A percentile compares a stretch with the other conserved stretches of the same genome.
Evolutionary conservation across 495 filamentous ascomycete genomes (phyloP).

Genomic region (Aspergillus funiculosus): DNA sequence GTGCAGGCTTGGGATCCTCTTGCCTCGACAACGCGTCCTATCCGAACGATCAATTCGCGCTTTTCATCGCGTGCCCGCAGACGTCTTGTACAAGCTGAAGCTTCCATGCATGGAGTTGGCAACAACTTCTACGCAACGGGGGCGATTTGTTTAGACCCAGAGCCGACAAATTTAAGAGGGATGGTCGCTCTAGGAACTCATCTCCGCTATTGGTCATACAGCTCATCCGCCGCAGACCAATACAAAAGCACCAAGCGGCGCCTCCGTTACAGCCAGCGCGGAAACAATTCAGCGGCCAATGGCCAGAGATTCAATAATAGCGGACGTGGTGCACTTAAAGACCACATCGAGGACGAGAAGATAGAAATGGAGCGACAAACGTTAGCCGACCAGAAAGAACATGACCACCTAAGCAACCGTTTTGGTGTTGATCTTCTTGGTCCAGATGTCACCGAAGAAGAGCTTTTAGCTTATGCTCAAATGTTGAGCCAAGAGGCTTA

Average conservation of each 20-base stretch:
- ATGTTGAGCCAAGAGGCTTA: constrained; percentile 80
- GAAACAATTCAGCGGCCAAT: constrained; percentile 49
- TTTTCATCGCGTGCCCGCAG: constrained; percentile 77
- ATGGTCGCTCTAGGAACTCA: constrained; percentile 82
- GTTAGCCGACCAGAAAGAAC: constrained; percentile 54
- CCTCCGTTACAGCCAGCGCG: constrained; percentile 53
- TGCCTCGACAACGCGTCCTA: constrained; percentile 68
- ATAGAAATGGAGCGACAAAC: constrained; percentile 74
- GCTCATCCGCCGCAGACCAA: constrained; percentile 60
- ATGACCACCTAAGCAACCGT: constrained; percentile 61
- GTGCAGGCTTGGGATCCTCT: constrained; percentile 97
- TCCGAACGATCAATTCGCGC: constrained; percentile 84
- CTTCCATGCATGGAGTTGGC: constrained; percentile 56
- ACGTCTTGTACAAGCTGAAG: constrained; percentile 65
- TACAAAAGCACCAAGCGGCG: constrained; percentile 60
- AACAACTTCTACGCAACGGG: constrained; percentile 79
- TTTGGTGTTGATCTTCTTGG: constrained; percentile 78
- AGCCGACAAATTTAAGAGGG: constrained; percentile 84
- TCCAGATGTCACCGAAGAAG: constrained; percentile 70
- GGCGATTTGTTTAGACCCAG: constrained; percentile 80
- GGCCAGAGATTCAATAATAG: constrained; percentile 52
- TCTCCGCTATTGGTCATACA: constrained; percentile 90
- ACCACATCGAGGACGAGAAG: constrained; percentile 78
- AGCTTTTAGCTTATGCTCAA: constrained; percentile 81
- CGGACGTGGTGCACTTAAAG: constrained; percentile 58